Percentiles rank a stretch among this genome's conserved stretches.
Conservation (phyloP, 2,329 filamentous ascomycete genomes). For the Aureobasidium sp. region DNA sequence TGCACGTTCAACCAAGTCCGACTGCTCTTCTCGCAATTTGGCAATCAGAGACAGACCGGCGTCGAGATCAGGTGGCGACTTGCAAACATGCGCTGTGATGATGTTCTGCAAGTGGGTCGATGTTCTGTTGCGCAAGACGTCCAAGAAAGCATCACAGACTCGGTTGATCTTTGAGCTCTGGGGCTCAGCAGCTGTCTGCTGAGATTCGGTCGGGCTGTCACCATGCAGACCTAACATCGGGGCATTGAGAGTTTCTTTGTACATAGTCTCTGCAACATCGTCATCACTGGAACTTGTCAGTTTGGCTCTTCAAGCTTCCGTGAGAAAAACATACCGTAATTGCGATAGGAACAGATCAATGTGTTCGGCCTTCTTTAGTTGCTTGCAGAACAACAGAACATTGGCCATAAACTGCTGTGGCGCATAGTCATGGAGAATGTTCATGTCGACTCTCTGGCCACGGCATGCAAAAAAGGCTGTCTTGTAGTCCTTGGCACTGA, state of each 20-base stretch:
- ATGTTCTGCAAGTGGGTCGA: slow-evolving; percentile 73
- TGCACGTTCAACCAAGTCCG: slow-evolving; percentile 71
- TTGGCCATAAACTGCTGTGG: slow-evolving; percentile 74
- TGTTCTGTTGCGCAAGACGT: slow-evolving; percentile 53
- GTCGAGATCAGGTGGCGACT: slow-evolving; percentile 79
- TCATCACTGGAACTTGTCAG: slow-evolving; percentile 51
- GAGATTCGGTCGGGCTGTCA: neutral
- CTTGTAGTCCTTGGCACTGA: slow-evolving; percentile 72
- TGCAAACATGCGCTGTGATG: slow-evolving; percentile 91
- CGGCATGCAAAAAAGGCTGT: slow-evolving; percentile 81
- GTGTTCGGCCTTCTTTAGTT: slow-evolving; percentile 70
- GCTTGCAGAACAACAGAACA: slow-evolving; percentile 68
- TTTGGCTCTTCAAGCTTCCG: neutral
- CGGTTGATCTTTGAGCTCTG: slow-evolving; percentile 63
- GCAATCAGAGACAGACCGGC: slow-evolving; percentile 75
- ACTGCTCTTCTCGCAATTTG: slow-evolving; percentile 55
- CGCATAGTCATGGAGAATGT: slow-evolving; percentile 90
- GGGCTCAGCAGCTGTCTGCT: neutral
- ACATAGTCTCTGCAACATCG: slow-evolving; percentile 88
- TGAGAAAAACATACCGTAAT: slow-evolving; percentile 50
- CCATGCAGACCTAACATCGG: slow-evolving; percentile 20
- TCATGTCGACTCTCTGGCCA: slow-evolving; percentile 93
- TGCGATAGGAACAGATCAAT: slow-evolving; percentile 89
- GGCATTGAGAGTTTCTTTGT: slow-evolving; percentile 67
- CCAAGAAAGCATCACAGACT: slow-evolving; percentile 78